Base-by-base conservation (phyloP, 805 yeast species). In the Starmerella davenportii region DNA sequence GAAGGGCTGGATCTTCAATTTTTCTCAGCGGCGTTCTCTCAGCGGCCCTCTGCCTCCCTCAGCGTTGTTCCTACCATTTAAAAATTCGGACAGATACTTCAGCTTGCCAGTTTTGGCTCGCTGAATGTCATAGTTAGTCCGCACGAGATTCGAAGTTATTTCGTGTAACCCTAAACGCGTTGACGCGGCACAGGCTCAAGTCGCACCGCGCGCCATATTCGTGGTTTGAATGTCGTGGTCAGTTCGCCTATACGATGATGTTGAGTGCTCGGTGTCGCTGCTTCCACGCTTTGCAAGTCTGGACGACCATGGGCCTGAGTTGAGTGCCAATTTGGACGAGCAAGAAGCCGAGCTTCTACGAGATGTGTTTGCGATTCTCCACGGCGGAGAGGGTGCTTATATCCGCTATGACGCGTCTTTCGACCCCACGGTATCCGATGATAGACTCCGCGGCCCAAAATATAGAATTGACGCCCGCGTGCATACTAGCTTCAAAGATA, bases 301-400 rank as follows among this genome's bases (percentile, higher is more conserved):
- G 5, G 5, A 7, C 32, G 19, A 29, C 17, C 15, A 14, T 14
- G 32, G 5, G 17, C 17, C 32, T 8, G 15, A 29, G 13, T 14
- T 29, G 13, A 19, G 25, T 11, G 5, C 35, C 20, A 70, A 68
- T 24, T 52, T 65, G 3, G 62, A 68, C 35, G 65, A 67, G 3
- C 93, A 82, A 53, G 93, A 84, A 53, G 75, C 79, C 0, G 63
- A 75, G 20, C 66, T 90, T 1, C 62, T 78, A 14, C 65, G 70
- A 41, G 98, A 87, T 54, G 53, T 84, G 8, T 50, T 82, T 17
- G 68, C 66, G 48, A 76, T 79, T 1, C 54, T 90, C 13, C 48
- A 74, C 24, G 66, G 65, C 23, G 46, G 56, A 17, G 93, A 84
- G 54, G 95, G 95, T 1, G 63, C 65, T 17, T 81, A 78, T 51